Conservation (phyloP, 352 stramenopile genomes). For the Elongisporangium prolatum region DNA sequence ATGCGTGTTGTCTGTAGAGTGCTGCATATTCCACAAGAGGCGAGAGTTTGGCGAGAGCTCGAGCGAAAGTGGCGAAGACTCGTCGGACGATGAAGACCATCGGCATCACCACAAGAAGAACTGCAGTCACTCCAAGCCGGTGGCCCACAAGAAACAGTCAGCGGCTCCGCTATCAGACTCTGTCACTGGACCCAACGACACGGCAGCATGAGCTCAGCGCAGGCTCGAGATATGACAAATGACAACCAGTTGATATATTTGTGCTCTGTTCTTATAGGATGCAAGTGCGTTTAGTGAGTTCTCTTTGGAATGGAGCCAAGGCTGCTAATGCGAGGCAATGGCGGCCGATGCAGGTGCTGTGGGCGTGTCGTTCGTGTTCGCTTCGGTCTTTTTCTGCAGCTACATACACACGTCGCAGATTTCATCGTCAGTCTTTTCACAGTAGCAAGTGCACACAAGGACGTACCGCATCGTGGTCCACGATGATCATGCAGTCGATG, state of each 20-base stretch:
- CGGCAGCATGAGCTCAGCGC: neutral
- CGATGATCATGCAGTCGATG: conserved; percentile 86
- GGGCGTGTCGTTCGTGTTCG: neutral
- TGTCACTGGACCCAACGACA: neutral
- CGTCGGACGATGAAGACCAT: conserved; percentile 23
- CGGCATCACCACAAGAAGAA: conserved; percentile 14
- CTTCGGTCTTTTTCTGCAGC: neutral
- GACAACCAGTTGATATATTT: neutral
- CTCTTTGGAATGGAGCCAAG: neutral
- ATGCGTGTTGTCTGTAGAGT: conserved; percentile 46
- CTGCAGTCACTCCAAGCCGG: conserved; percentile 1
- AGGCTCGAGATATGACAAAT: neutral
- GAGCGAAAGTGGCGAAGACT: conserved; percentile 86
- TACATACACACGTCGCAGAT: neutral
- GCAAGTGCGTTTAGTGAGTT: neutral
- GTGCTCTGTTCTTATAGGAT: neutral
- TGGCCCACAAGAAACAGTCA: conserved; percentile 21
- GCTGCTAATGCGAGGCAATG: conserved; percentile 7
- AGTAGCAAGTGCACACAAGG: neutral
- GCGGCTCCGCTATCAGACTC: conserved; percentile 11
- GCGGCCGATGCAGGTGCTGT: neutral
- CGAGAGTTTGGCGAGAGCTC: conserved; percentile 89
- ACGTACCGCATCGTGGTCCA: conserved; percentile 56
- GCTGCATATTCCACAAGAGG: conserved; percentile 94
- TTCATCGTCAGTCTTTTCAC: neutral